Conservation (phyloP, 257 asterid species). For the Ilex aquifolium region DNA sequence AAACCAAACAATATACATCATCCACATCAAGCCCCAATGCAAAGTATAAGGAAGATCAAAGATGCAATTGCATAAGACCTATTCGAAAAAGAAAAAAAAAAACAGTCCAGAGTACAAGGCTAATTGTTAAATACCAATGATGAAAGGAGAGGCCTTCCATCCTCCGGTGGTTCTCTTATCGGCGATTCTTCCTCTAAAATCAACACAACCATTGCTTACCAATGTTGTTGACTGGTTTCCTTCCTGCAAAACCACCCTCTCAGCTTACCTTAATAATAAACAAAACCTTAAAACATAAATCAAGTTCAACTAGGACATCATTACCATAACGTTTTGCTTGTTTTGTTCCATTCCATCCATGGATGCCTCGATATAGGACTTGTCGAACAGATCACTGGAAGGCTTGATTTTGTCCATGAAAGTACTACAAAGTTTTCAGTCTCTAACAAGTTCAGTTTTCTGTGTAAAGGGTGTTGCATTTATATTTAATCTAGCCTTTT, state of each 20-base stretch:
- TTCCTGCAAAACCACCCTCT: constrained; percentile 17
- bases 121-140: constrained; percentile 38
- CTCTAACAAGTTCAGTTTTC: no score
- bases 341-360: constrained; percentile 3
- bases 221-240: constrained; percentile 12
- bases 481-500: not conserved
- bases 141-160: constrained; percentile 76
- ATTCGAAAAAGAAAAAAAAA: not conserved
- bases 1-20: not conserved
- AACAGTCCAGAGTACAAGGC: no score
- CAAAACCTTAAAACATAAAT: not conserved
- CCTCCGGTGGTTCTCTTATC: constrained; percentile 59
- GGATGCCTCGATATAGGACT: constrained; percentile 7
- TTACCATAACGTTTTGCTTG: constrained; percentile 17
- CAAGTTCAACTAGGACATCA: not conserved
- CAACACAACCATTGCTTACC: constrained; percentile 59
- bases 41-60: not conserved
- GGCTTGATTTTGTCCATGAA: not conserved
- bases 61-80: not conserved
- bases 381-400: not conserved
- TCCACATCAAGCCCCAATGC: not conserved
- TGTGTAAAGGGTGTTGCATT: not conserved
- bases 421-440: not conserved
- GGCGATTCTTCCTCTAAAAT: constrained; percentile 55
- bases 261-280: not conserved